These are phyloP conservation scores for Annulohypoxylon truncatum DNA, from an alignment of 2,329 filamentous ascomycete species.

Conservation along the genomic window DNA sequence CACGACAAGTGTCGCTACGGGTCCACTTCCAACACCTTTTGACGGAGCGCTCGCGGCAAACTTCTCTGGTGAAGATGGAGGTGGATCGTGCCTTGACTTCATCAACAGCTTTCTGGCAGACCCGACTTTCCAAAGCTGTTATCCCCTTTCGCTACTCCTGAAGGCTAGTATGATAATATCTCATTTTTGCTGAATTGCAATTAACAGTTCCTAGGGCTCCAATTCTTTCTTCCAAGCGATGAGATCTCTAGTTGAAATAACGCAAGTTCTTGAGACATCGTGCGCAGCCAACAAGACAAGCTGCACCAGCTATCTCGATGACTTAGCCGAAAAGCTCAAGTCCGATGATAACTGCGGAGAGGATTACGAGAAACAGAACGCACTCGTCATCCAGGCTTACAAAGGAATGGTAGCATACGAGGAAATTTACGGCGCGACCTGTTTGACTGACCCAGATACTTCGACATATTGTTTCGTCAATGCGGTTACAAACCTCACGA, in stretches of 20 bases:
- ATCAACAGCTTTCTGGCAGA: constrained; percentile 75
- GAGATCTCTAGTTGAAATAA: constrained; percentile 76
- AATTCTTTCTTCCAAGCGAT: constrained; percentile 84
- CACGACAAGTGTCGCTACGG: constrained; percentile 49
- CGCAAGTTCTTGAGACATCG: constrained; percentile 80
- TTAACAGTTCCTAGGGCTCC: constrained; percentile 71
- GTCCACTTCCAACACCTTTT: constrained; percentile 71
- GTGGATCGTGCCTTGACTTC: constrained; percentile 70
- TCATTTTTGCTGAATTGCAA: not conserved
- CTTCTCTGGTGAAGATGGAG: constrained; percentile 64
- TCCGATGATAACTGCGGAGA: constrained; percentile 72
- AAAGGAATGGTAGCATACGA: constrained; percentile 81
- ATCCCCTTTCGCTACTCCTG: constrained; percentile 86
- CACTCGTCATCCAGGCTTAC: constrained; percentile 78
- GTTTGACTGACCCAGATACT: constrained; percentile 74
- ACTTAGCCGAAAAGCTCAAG: constrained; percentile 74
- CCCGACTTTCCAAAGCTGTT: constrained; percentile 76
- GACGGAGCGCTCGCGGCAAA: constrained; percentile 73
- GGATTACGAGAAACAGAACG: constrained; percentile 76
- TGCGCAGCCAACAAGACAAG: constrained; percentile 74
- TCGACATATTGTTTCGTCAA: constrained; percentile 84
- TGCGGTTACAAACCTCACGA: constrained; percentile 80
- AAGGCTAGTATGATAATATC: constrained; percentile 64
- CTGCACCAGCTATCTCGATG: constrained; percentile 74
- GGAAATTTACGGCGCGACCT: constrained; percentile 82